A percentile compares a stretch with the other conserved stretches of the same genome.
These are phyloP conservation scores for Apiospora hydei DNA, from an alignment of 2,329 filamentous ascomycete genomes.

Conservation along the genomic window DNA sequence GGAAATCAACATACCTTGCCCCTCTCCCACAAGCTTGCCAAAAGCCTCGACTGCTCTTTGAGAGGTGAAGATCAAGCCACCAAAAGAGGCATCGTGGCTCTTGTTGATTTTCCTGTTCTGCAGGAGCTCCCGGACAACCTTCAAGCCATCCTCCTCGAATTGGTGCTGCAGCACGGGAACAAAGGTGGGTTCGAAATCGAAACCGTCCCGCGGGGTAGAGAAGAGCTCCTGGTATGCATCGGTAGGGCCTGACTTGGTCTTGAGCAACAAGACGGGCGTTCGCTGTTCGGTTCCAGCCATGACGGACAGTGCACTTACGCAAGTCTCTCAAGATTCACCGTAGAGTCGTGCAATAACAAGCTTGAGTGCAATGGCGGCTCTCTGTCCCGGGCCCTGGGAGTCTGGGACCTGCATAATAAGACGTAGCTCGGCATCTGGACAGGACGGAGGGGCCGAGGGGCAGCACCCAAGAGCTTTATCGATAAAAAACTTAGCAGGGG, in stretches of 20 bases:
- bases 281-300: slow-evolving; percentile 29
- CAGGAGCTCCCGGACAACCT: slow-evolving; percentile 60
- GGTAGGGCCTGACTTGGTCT: slow-evolving; percentile 75
- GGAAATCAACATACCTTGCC: background rate
- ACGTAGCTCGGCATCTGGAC: background rate
- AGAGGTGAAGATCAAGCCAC: slow-evolving; percentile 84
- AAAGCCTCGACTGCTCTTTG: slow-evolving; percentile 86
- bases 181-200: slow-evolving; percentile 69
- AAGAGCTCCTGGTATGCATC: slow-evolving; percentile 79
- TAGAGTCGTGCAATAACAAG: background rate
- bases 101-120: slow-evolving; percentile 49
- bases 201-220: slow-evolving; percentile 48
- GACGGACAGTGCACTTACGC: background rate
- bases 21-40: slow-evolving; percentile 63
- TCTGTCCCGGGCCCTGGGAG: background rate
- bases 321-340: background rate
- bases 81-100: slow-evolving; percentile 58
- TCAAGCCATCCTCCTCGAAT: slow-evolving; percentile 67
- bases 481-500: slow-evolving; percentile 36
- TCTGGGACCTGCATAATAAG: slow-evolving; percentile 25
- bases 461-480: slow-evolving; percentile 36
- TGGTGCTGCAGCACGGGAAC: slow-evolving; percentile 79
- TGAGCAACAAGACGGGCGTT: slow-evolving; percentile 74
- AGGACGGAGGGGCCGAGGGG: background rate
- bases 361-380: background rate